Evolutionary conservation across 2,329 filamentous ascomycete genomes (phyloP).

Genomic region (Xylaria sp.): DNA sequence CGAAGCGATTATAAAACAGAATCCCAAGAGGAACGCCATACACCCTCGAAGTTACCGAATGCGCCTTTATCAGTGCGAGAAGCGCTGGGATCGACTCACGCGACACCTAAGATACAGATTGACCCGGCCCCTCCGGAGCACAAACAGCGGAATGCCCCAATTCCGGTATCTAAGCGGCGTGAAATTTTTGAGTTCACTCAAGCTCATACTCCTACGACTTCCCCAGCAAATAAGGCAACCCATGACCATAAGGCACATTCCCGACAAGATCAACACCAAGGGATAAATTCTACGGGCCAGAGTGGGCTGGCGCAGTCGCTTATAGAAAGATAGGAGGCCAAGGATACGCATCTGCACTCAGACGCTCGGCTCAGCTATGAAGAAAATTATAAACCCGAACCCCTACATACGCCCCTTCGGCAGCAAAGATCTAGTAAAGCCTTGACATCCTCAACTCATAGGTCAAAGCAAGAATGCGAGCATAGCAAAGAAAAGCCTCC

Average conservation of each 20-base stretch:
- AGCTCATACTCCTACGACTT: constrained; percentile 10
- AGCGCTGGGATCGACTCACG: not conserved
- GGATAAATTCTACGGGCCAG: not conserved
- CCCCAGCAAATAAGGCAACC: not conserved
- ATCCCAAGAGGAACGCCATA: not conserved
- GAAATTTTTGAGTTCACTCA: constrained; percentile 18
- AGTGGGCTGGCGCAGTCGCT: constrained; percentile 22
- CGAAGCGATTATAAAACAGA: not conserved
- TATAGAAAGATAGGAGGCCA: constrained; percentile 24
- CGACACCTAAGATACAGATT: constrained; percentile 13
- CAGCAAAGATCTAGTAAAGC: not conserved
- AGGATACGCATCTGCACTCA: constrained; percentile 20
- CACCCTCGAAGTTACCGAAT: not conserved
- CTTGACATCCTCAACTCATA: not conserved
- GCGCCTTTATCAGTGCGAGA: not conserved
- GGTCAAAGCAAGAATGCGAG: not conserved
- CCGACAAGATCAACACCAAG: constrained; percentile 1
- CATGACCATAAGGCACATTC: not conserved
- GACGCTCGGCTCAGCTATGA: constrained; percentile 11
- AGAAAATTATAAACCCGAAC: not conserved
- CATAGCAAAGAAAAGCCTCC: constrained; percentile 17
- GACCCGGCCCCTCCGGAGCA: not conserved
- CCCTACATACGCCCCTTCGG: not conserved
- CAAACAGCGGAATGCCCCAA: not conserved
- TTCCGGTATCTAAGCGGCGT: constrained; percentile 27